Evolutionary conservation across 306 rosid genomes (phyloP), one percentile per base, ranked within the genome.

Genomic region (Medicago ruthenica): DNA sequence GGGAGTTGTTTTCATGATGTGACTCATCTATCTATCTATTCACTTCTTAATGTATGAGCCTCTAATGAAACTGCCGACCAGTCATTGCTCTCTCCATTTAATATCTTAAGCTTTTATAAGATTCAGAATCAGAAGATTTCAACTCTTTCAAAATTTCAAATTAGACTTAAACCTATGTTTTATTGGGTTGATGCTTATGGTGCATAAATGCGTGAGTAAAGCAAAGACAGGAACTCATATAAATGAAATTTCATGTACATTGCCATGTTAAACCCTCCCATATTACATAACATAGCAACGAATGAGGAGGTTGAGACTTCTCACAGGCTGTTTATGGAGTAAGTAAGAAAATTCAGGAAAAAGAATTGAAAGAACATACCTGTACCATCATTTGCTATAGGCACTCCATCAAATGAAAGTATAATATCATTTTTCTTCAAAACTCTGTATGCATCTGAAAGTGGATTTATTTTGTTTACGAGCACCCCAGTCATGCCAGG

Each of bases 341-440:
- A 63, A 80, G 78, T 22, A 67, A 20, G 24, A 51, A 64, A 47
- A 81, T 74, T 24, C 47, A 24, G n/a, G 31, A 40, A 65, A 31
- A 47, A 16, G 73, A 58, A 48, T 36, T 69, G 63, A 55, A 70
- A 82, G 70, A 41, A 71, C 80, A 54, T 47, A 93, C 98, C 97
- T 81, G 98, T 93, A 82, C 98, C 98, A 75, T 91, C 98, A 83
- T 93, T 93, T 71, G 97, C 98, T 67, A 93, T 81, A 73, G 88
- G 96, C 76, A 86, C 89, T 22, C 93, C 96, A 82, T 93, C 98
- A 85, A 93, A 93, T 66, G 89, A 79, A 63, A 93, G 93, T 71
- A 93, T 87, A 74, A 93, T 84, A 84, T 93, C 98, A 85, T 93
- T 92, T 79, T 91, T 93, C 88, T 88, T 93, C 83, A 93, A 84